Base-by-base conservation (phyloP, 495 filamentous ascomycete species). In the Pyronema domesticum region DNA sequence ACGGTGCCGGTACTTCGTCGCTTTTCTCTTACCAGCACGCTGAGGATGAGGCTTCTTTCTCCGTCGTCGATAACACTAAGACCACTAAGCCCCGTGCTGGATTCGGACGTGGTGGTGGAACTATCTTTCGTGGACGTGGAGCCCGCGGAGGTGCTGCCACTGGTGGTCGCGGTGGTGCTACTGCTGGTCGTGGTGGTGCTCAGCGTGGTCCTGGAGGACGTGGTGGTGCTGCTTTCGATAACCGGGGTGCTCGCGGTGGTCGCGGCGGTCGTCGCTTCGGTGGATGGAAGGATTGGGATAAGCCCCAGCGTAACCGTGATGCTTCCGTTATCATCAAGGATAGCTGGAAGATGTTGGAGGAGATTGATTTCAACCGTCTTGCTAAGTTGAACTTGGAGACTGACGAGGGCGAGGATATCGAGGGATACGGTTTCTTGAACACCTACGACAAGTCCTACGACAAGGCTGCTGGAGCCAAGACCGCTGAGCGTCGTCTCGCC, bases 281-380 rank as follows among this genome's bases (percentile, higher is more conserved):
- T 65, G 93, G 91, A 65, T 96, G 91, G 89, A 95, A 89, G 69
- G 91, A 98, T 67, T 95, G 87, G 66, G 91, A 98, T 72, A 98
- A 96, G 79, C 91, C 91, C 37, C 80, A 91, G 70, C 81, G 91
- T 59, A 95, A 89, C 64, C 85, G 91, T 54, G 91, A 98, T 73
- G 80, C 89, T 7, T 94, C 86, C 34, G 83, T 98, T 66, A 86
- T 85, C 67, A 85, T 95, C 68, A 89, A 89, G 68, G 76, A 89
- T 14, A 88, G 95, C 63, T 98, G 91, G 91, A 77, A 80, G 62
- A 79, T 98, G 73, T 73, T 95, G 43, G 93, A 98, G 72, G 93
- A 98, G 74, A 95, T 98, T 67, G 91, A 98, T 67, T 98, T 94
- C 72, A 89, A 81, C 72, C 84, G 91, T 57, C 77, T 98, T 46